phyloP scores from a whole-genome alignment of 2,329 filamentous ascomycete species.

The Botrytis galanthina region DNA sequence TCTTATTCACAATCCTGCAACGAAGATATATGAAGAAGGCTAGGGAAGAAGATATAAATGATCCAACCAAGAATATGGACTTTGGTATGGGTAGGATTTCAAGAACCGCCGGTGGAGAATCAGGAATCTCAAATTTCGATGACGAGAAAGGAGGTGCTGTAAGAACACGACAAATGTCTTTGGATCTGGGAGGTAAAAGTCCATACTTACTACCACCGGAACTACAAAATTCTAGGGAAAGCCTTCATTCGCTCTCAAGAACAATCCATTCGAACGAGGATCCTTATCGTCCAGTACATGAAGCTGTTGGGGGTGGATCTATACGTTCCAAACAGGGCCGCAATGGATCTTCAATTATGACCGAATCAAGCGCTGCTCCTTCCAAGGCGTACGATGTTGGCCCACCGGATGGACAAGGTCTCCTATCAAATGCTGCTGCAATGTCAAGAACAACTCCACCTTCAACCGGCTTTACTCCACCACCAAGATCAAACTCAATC shows the following conservation, averaged over 20 bases:
- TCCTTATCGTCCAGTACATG: constrained; percentile 68
- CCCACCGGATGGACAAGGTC: constrained; percentile 26
- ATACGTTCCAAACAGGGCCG: constrained; percentile 46
- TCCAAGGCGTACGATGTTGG: constrained; percentile 29
- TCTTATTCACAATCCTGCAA: constrained; percentile 74
- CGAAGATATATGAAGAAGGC: constrained; percentile 72
- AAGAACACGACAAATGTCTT: constrained; percentile 57
- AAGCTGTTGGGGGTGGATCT: constrained; percentile 56
- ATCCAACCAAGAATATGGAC: constrained; percentile 88
- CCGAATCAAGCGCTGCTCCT: constrained; percentile 41
- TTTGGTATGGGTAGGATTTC: constrained; percentile 71
- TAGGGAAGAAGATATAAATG: constrained; percentile 73
- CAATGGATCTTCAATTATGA: constrained; percentile 45
- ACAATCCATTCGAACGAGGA: constrained; percentile 74
- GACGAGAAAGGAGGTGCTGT: constrained; percentile 41
- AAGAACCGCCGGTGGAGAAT: constrained; percentile 23
- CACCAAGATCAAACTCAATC: constrained; percentile 46
- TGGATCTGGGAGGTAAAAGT: constrained; percentile 68
- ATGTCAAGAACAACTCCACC: constrained; percentile 33
- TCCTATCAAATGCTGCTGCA: constrained; percentile 32
- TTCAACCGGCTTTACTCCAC: constrained; percentile 30
- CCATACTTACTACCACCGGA: constrained; percentile 92
- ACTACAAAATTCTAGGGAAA: constrained; percentile 76
- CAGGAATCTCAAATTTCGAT: not conserved
- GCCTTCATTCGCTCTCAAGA: constrained; percentile 79